phyloP scores from a whole-genome alignment of 2,329 filamentous ascomycete species.

The Penicillium crustosum region DNA sequence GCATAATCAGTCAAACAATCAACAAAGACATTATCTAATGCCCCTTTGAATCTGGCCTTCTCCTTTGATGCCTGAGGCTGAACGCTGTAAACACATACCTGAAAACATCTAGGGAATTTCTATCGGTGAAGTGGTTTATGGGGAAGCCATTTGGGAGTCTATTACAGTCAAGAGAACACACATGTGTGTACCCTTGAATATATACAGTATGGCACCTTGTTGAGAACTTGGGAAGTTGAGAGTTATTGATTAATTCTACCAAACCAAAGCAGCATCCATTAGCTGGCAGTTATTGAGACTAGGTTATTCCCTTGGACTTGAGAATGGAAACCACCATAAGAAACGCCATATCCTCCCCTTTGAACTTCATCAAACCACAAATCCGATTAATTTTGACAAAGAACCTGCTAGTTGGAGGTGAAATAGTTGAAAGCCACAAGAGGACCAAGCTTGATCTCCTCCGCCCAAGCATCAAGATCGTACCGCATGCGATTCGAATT shows the following conservation, averaged over 20 bases:
- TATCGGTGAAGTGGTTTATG: neutral
- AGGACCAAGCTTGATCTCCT: conserved; percentile 33
- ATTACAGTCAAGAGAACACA: too few species aligned
- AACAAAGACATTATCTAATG: neutral
- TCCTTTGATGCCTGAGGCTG: neutral
- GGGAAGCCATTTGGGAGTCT: neutral
- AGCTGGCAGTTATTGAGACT: neutral
- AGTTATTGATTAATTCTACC: neutral
- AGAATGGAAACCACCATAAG: neutral
- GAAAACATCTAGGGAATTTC: neutral
- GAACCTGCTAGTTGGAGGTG: conserved; percentile 22
- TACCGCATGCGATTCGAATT: conserved; percentile 44
- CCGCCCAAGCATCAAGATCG: conserved; percentile 45
- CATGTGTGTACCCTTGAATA: neutral
- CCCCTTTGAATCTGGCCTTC: neutral
- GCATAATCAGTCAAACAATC: neutral
- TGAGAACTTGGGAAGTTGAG: neutral
- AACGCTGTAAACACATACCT: too few species aligned
- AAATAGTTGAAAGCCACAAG: conserved; percentile 44
- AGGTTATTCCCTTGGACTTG: neutral
- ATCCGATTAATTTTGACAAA: neutral
- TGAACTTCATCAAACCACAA: neutral
- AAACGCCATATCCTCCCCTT: neutral
- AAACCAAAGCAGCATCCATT: neutral
- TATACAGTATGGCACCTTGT: neutral